Conservation (phyloP, 2,329 filamentous ascomycete species). For the Colletotrichum sublineola region DNA sequence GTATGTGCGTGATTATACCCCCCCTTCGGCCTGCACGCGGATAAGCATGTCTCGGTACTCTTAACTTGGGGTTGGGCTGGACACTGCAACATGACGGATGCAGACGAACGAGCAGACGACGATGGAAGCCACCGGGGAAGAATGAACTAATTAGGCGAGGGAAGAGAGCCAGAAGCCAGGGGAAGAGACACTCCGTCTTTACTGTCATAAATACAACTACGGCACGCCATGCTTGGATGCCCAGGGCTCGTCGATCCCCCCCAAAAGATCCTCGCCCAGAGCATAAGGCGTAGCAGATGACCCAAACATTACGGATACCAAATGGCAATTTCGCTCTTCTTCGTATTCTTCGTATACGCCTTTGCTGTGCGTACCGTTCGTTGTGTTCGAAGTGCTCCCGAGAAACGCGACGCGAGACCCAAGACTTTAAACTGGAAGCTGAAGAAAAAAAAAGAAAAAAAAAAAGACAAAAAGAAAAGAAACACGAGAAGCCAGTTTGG, state of each 20-base stretch:
- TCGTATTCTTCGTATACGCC: background rate
- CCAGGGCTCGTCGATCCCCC: background rate
- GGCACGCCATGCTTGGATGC: background rate
- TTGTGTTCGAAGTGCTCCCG: background rate
- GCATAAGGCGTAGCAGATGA: background rate
- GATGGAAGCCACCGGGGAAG: background rate
- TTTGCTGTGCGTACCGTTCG: too few relatives aligned
- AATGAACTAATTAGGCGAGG: background rate
- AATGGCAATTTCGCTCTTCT: slow-evolving; percentile 2
- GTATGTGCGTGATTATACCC: background rate
- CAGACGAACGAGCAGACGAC: background rate
- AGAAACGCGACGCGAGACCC: background rate
- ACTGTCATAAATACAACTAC: background rate
- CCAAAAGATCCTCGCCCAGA: slow-evolving; percentile 15
- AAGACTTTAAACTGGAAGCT: background rate
- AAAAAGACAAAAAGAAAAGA: background rate
- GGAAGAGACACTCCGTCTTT: too few relatives aligned
- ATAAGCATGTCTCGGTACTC: slow-evolving; percentile 17
- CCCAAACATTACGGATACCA: background rate
- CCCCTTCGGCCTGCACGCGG: background rate
- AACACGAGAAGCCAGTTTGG: background rate
- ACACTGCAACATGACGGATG: slow-evolving; percentile 1
- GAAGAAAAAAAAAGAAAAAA: too few relatives aligned
- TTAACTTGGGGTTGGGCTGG: background rate
- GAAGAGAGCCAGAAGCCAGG: background rate